Base-by-base conservation (phyloP, 1,139 yeast species). In the Candida sojae region DNA sequence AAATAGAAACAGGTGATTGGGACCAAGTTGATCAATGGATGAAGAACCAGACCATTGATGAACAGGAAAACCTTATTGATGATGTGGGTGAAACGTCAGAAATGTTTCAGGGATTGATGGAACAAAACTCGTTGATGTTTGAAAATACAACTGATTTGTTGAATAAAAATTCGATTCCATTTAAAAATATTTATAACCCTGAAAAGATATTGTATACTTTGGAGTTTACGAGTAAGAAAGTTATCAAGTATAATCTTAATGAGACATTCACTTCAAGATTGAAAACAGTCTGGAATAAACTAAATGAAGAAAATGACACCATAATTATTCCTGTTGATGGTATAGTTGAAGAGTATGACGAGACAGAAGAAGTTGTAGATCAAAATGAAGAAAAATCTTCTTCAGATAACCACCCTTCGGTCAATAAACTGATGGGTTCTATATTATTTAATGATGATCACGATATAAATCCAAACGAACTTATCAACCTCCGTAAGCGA, bases 401-500 rank as follows among this genome's bases (percentile, higher is more conserved):
- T 11, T 34, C 37, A 26, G 29, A 29, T 36, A 25, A 10, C 10
- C 47, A 8, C 2, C 4, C 29, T 3, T 6, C 49, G 48, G 6
- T 5, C 10, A 28, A 28, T 6, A 38, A 38, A 26, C 7, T 17
- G 13, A 6, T 23, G n/a, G 46, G 47, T 30, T 42, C 47, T 13
- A 37, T 33, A 12, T 39, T 51, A 39, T 51, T 52, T 36, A 46
- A 45, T 10, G 48, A 50, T 2, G 55, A 53, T 21, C 42, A 47
- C 10, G 53, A 56, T n/a, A 57, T 61, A 39, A 68, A 71, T 45
- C 66, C 70, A n/a, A 75, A 82, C 49, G 90, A 85, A 49, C 71
- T 86, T 21, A 70, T 85, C 34, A 77, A 84, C 0, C 66, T 85
- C 51, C 76, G 80, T 34, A 73, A 67, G 52, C 58, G 53, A 17